These are phyloP conservation scores for Citrus inodora DNA, from an alignment of 345 rosid species.

Conservation along the genomic window DNA sequence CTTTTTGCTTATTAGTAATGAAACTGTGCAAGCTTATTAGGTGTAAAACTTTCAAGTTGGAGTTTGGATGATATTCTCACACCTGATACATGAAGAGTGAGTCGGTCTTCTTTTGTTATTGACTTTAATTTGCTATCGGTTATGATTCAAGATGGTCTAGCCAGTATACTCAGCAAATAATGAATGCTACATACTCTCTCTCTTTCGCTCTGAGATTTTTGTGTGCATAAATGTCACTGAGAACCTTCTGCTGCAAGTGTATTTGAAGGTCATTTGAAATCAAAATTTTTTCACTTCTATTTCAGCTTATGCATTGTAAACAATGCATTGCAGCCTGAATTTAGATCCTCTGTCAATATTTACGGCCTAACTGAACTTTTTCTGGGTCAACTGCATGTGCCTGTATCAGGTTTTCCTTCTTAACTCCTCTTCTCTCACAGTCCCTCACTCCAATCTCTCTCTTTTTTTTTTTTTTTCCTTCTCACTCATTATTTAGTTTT, in stretches of 20 bases:
- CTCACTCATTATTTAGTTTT: not conserved
- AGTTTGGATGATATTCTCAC: not conserved
- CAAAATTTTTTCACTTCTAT: not conserved
- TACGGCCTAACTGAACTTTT: not conserved
- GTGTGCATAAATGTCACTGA: not conserved
- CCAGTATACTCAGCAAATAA: not conserved
- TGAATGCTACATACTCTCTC: not conserved
- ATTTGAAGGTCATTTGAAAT: not conserved
- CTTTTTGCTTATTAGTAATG: not conserved
- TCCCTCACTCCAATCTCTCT: not conserved
- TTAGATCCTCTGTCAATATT: not conserved
- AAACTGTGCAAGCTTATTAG: not conserved
- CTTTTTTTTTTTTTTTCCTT: not conserved
- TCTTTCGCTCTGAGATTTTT: not conserved
- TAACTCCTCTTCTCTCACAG: not conserved
- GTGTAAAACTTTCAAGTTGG: not conserved
- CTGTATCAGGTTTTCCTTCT: not conserved
- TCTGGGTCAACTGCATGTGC: not conserved
- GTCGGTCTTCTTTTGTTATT: not conserved
- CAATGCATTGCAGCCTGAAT: not conserved
- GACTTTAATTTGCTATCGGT: not conserved
- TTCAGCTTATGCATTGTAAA: not conserved
- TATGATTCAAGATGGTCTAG: not conserved
- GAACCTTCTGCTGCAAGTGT: not conserved
- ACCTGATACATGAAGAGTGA: not conserved